A percentile compares a stretch with the other conserved stretches of the same genome.
Evolutionary conservation across 495 filamentous ascomycete genomes (phyloP).

Genomic region (Penicilliopsis zonata): DNA sequence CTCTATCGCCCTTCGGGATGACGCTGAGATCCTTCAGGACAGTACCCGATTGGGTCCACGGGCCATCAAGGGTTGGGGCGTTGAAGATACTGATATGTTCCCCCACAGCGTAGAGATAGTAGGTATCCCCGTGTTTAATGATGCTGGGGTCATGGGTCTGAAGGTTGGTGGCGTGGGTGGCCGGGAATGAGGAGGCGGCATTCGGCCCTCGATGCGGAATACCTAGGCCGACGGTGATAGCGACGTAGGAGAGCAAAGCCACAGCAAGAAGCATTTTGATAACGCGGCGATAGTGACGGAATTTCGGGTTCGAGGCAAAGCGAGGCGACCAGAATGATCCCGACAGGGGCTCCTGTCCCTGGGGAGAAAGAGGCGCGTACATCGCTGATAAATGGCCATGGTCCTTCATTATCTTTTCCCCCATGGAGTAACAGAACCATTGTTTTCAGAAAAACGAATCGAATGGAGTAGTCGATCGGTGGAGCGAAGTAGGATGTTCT

Average conservation of each 20-base stretch:
- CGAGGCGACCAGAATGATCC: neutral
- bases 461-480: too few relatives aligned
- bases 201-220: neutral
- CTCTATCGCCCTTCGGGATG: slow-evolving; percentile 28
- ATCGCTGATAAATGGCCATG: too few relatives aligned
- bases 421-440: too few relatives aligned
- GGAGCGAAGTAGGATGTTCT: too few relatives aligned
- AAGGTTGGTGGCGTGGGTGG: slow-evolving; percentile 20
- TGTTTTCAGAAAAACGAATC: too few relatives aligned
- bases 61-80: slow-evolving; percentile 24
- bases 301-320: neutral
- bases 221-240: neutral
- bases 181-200: slow-evolving; percentile 5
- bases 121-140: slow-evolving; percentile 17
- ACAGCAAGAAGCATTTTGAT: neutral
- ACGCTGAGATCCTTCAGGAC: slow-evolving; percentile 24
- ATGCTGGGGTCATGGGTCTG: slow-evolving; percentile 31
- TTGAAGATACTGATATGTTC: slow-evolving; percentile 22
- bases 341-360: neutral
- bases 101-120: slow-evolving; percentile 27
- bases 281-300: neutral
- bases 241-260: neutral
- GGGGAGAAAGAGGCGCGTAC: neutral
- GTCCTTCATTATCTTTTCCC: too few relatives aligned
- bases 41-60: slow-evolving; percentile 25